These are phyloP conservation scores for Yarrowia porcina DNA, from an alignment of 805 yeast species.

Conservation along the genomic window DNA sequence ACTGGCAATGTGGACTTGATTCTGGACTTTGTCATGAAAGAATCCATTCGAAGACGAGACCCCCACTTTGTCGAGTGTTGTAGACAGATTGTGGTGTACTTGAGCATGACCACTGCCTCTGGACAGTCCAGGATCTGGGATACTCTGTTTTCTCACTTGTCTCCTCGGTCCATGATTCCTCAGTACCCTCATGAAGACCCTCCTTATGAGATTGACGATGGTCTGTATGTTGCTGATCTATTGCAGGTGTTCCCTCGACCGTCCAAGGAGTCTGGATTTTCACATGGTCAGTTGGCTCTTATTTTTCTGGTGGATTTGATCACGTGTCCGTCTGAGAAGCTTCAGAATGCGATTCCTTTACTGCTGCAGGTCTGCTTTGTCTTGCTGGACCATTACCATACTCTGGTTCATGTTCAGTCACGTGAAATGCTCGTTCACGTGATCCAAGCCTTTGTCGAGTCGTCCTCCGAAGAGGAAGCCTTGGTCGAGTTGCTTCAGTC, in stretches of 20 bases:
- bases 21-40: slow-evolving; percentile 62
- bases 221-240: slow-evolving; percentile 65
- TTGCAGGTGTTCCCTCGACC: slow-evolving; percentile 50
- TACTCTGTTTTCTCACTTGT: slow-evolving; percentile 62
- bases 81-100: slow-evolving; percentile 74
- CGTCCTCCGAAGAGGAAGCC: slow-evolving; percentile 50
- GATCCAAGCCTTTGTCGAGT: slow-evolving; percentile 59
- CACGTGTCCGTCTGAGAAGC: slow-evolving; percentile 60
- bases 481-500: slow-evolving; percentile 55
- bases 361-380: slow-evolving; percentile 77
- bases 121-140: slow-evolving; percentile 55
- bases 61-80: slow-evolving; percentile 73
- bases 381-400: slow-evolving; percentile 81
- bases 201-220: slow-evolving; percentile 35
- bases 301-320: slow-evolving; percentile 80
- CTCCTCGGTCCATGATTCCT: slow-evolving; percentile 90
- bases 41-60: slow-evolving; percentile 66
- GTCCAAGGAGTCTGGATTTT: slow-evolving; percentile 71
- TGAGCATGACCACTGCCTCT: slow-evolving; percentile 48
- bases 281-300: slow-evolving; percentile 82
- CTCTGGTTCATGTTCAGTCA: slow-evolving; percentile 81
- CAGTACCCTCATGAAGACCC: slow-evolving; percentile 42
- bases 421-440: slow-evolving; percentile 68
- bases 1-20: slow-evolving; percentile 68
- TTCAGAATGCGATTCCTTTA: slow-evolving; percentile 61